Percentiles rank a stretch among this genome's conserved stretches.
phyloP scores from a whole-genome alignment of 2,329 filamentous ascomycete species.

The Waltergamsia citrina region DNA sequence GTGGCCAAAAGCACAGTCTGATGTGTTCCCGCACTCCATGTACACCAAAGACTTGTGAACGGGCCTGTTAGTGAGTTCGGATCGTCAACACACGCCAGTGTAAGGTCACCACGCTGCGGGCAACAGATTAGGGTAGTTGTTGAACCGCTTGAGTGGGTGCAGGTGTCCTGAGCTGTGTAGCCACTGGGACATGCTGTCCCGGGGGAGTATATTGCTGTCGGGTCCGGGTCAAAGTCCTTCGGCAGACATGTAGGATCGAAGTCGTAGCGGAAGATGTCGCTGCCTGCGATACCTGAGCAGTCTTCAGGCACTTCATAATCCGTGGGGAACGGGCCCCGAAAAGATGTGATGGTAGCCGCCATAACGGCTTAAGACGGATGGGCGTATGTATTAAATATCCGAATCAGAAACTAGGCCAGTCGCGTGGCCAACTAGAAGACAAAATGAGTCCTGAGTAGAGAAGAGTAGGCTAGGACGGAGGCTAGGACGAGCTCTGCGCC shows the following conservation, averaged over 20 bases:
- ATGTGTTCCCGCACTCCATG: slow-evolving; percentile 18
- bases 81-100: slow-evolving; percentile 16
- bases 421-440: no score
- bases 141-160: slow-evolving; percentile 14
- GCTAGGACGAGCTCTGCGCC: no score
- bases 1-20: slow-evolving; percentile 15
- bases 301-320: slow-evolving; percentile 3
- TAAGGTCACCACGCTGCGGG: slow-evolving; percentile 14
- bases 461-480: not conserved
- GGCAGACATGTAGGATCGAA: slow-evolving; percentile 17
- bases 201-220: slow-evolving; percentile 18
- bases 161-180: slow-evolving; percentile 15
- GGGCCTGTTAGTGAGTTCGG: slow-evolving; percentile 10
- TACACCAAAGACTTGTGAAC: slow-evolving; percentile 20
- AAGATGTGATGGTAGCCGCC: slow-evolving; percentile 1
- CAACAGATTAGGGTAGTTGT: slow-evolving; percentile 25
- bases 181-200: slow-evolving; percentile 20
- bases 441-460: no score
- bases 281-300: slow-evolving; percentile 9
- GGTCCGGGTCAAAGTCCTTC: slow-evolving; percentile 12
- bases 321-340: slow-evolving; percentile 10
- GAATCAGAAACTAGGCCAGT: no score
- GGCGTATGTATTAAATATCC: not conserved
- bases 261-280: slow-evolving; percentile 12
- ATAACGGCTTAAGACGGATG: not conserved